These are phyloP conservation scores for Wickerhamiella musiphila DNA, from an alignment of 805 yeast species.

Conservation along the genomic window DNA sequence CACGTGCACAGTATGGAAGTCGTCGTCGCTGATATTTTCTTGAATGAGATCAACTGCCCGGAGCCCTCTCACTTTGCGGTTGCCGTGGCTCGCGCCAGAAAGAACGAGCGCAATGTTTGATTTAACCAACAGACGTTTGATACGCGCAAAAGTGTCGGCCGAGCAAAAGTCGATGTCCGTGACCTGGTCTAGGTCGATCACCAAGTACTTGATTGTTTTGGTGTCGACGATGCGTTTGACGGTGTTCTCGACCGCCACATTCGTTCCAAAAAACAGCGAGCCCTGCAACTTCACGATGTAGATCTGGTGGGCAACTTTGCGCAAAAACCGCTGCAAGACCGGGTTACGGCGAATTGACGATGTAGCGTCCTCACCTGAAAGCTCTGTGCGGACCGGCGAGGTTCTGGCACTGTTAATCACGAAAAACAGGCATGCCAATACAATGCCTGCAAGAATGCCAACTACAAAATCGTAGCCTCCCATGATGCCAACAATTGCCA, in stretches of 20 bases:
- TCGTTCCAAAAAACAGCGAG: constrained; percentile 84
- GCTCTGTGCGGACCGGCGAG: constrained; percentile 65
- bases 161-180: constrained; percentile 77
- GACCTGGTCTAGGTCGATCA: constrained; percentile 74
- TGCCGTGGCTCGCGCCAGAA: constrained; percentile 56
- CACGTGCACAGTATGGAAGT: constrained; percentile 30
- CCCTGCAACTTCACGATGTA: constrained; percentile 78
- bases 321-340: constrained; percentile 67
- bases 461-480: constrained; percentile 89
- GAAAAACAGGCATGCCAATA: constrained; percentile 86
- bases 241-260: constrained; percentile 71
- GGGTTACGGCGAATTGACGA: constrained; percentile 88
- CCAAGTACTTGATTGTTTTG: constrained; percentile 58
- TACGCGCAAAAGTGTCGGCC: constrained; percentile 84
- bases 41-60: constrained; percentile 72
- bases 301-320: constrained; percentile 78
- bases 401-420: constrained; percentile 80
- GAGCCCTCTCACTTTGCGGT: constrained; percentile 50
- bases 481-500: constrained; percentile 82
- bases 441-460: constrained; percentile 79
- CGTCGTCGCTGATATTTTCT: constrained; percentile 22
- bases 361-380: constrained; percentile 74
- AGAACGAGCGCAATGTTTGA: constrained; percentile 56
- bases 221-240: constrained; percentile 29
- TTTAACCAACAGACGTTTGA: constrained; percentile 57